These are phyloP conservation scores for Cercospora berteroae DNA, from an alignment of 2,329 filamentous ascomycete genomes.

Conservation along the genomic window DNA sequence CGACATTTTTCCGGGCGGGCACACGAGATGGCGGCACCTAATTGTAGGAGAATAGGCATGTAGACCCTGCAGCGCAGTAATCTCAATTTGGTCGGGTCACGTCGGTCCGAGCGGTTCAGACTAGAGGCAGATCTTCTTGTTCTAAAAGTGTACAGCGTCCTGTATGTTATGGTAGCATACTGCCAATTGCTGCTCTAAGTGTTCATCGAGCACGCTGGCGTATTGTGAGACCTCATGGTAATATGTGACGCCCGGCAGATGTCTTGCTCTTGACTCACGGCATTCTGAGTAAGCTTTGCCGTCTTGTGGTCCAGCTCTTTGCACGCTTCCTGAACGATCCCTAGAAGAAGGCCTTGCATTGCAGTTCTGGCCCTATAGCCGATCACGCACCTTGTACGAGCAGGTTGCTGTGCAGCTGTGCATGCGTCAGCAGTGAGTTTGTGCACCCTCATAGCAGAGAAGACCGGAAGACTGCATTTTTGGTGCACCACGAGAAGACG, in stretches of 20 bases:
- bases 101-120: conserved; percentile 1
- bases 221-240: background rate
- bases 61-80: background rate
- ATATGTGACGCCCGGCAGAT: background rate
- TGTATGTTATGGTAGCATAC: background rate
- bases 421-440: background rate
- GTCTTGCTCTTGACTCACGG: background rate
- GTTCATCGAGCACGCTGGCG: background rate
- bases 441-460: background rate
- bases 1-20: conserved; percentile 9
- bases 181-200: background rate
- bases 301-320: background rate
- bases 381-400: background rate
- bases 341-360: background rate
- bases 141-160: background rate
- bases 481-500: background rate
- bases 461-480: background rate
- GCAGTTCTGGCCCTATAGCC: background rate
- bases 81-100: background rate
- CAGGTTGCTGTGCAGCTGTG: background rate
- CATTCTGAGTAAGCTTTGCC: background rate
- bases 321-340: background rate
- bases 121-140: background rate
- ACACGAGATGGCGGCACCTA: background rate
- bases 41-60: background rate